Evolutionary conservation across 352 stramenopile species (phyloP).

Genomic region (Phytophthora lateralis): DNA sequence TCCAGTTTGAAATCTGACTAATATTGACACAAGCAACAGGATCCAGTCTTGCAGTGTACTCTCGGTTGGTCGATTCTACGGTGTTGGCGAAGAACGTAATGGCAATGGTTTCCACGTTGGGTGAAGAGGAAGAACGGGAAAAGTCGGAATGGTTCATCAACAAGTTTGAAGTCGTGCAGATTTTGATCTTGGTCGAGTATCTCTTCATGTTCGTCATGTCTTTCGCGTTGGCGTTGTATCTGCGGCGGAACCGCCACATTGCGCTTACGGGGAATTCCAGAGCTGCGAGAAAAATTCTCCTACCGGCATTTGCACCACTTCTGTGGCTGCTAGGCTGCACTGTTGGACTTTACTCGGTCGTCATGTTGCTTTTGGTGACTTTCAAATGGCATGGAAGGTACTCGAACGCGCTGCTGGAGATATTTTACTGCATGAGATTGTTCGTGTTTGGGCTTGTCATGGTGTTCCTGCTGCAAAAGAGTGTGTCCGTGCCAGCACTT

Average conservation of each 20-base stretch:
- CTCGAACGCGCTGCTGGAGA: conserved; percentile 36
- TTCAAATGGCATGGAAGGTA: conserved; percentile 36
- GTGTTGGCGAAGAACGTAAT: too few relatives aligned
- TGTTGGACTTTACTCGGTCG: conserved; percentile 46
- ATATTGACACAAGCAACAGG: neutral
- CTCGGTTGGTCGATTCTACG: neutral
- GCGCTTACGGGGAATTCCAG: conserved; percentile 51
- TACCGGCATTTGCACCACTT: conserved; percentile 73
- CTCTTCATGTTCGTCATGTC: conserved; percentile 50
- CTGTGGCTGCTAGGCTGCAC: conserved; percentile 53
- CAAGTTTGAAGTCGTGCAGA: conserved; percentile 45
- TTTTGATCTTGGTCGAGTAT: conserved; percentile 52
- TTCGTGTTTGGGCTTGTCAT: conserved; percentile 58
- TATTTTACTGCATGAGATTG: conserved; percentile 57
- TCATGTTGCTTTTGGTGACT: conserved; percentile 28
- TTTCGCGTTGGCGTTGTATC: conserved; percentile 52
- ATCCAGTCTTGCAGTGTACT: neutral
- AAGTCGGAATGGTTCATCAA: conserved; percentile 23
- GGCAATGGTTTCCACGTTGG: neutral
- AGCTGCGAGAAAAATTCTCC: conserved; percentile 61
- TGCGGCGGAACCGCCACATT: conserved; percentile 60
- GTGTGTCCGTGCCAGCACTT: conserved; percentile 52
- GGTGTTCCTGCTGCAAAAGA: conserved; percentile 67
- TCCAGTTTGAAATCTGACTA: conserved; percentile 18
- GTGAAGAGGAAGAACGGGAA: conserved; percentile 3